Base-by-base conservation (phyloP, 257 asterid genomes). In the Parsonsia alboflavescens region DNA sequence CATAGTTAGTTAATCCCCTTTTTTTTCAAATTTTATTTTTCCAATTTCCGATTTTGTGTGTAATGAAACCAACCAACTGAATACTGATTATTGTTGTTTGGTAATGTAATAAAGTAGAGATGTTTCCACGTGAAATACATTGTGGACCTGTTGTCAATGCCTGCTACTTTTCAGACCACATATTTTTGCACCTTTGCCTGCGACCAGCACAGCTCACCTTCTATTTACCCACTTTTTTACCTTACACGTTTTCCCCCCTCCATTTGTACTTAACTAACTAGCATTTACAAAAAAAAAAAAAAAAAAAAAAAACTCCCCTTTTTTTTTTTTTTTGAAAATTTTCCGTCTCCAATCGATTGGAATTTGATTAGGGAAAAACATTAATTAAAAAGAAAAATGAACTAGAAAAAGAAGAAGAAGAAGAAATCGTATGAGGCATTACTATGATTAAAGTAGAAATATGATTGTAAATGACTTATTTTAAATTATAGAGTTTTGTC, bases 71-170 rank as follows among this genome's bases (percentile, higher is more conserved):
- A 33, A 36, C 15, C 2, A 63, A 63, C 46, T 17, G n/a, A 63
- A 33, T 30, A 52, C 24, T 63, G 26, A 30, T 33, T 30, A 26
- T 36, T 36, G 69, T 30, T 62, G 39, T 33, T n/a, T 33, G 68
- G 44, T 17, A 63, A 63, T 63, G 69, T 63, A 6, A 63, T 9
- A 54, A 54, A 63, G 69, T 63, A 16, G 45, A 26, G 44, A 65
- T 65, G 70, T 39, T 65, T 39, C 70, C 70, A 65, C 70, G 70
- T 65, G 70, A 65, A 65, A 65, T 65, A 39, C 70, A 65, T 8
- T 19, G 50, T 65, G 70, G 70, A 65, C 70, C 50, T 65, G 70
- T 8, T 65, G 44, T 41, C 30, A 65, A 36, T 65, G 70, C 70
- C 28, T 39, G 0, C 70, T 39, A 65, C 70, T 65, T 65, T 65